These are phyloP conservation scores for Lentinula novae-zelandiae DNA, from an alignment of 1,284 basidiomycete species.

Conservation along the genomic window DNA sequence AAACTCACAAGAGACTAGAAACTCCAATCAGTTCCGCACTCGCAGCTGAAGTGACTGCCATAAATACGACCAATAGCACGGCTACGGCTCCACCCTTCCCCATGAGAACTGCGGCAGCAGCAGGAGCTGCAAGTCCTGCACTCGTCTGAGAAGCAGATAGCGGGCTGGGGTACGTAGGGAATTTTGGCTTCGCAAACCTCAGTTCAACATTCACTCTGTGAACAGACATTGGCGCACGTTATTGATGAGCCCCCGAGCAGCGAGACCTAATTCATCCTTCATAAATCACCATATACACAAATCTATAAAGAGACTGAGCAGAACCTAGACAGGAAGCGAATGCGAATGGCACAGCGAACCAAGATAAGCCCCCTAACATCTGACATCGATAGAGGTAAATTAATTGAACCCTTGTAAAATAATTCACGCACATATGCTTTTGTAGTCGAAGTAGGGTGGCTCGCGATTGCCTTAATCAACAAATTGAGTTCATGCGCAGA, in stretches of 20 bases:
- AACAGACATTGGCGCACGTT: constrained; percentile 27
- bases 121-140: constrained; percentile 49
- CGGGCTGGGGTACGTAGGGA: constrained; percentile 50
- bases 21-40: constrained; percentile 62
- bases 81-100: constrained; percentile 50
- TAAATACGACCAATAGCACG: constrained; percentile 36
- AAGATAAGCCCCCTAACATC: constrained; percentile 59
- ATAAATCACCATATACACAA: background rate
- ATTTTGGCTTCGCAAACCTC: constrained; percentile 34
- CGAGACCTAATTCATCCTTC: constrained; percentile 28
- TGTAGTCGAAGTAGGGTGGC: constrained; percentile 44
- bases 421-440: constrained; percentile 39
- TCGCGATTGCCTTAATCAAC: constrained; percentile 39
- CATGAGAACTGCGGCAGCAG: constrained; percentile 48
- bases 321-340: constrained; percentile 52
- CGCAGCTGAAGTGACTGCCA: constrained; percentile 58
- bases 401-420: background rate
- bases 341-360: constrained; percentile 60
- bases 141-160: constrained; percentile 45
- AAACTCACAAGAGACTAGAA: constrained; percentile 48
- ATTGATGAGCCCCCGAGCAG: constrained; percentile 45
- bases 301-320: background rate
- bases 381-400: constrained; percentile 14
- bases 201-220: background rate
- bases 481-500: background rate